Percentiles rank a stretch among this genome's conserved stretches.
These are phyloP conservation scores for Aspergillaceae sp. DNA, from an alignment of 2,329 filamentous ascomycete species.

Conservation along the genomic window DNA sequence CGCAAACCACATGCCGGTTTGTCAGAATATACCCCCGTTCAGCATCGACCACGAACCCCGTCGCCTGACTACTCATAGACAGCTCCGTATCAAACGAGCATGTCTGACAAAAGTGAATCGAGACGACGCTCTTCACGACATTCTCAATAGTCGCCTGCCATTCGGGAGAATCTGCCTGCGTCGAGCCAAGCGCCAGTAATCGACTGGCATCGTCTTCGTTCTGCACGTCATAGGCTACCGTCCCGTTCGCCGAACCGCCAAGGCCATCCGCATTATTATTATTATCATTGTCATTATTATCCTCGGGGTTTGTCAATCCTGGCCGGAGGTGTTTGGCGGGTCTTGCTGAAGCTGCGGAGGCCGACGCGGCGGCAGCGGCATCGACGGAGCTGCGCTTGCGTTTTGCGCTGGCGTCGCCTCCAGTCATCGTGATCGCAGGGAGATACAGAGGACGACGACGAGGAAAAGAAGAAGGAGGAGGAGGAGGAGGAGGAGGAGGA, in stretches of 20 bases:
- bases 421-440: slow-evolving; percentile 43
- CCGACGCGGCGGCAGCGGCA: background rate
- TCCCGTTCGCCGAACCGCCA: slow-evolving; percentile 29
- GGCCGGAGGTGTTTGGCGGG: slow-evolving; percentile 42
- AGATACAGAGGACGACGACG: background rate
- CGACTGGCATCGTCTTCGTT: slow-evolving; percentile 40
- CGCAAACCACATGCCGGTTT: slow-evolving; percentile 86
- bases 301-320: slow-evolving; percentile 36
- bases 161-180: slow-evolving; percentile 61
- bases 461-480: background rate
- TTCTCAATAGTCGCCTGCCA: slow-evolving; percentile 95
- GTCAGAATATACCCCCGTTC: slow-evolving; percentile 83
- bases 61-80: slow-evolving; percentile 88
- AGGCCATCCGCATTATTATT: no score
- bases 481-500: background rate
- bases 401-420: slow-evolving; percentile 42
- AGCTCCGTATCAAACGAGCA: slow-evolving; percentile 97
- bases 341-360: slow-evolving; percentile 38
- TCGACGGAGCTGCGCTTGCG: slow-evolving; percentile 46
- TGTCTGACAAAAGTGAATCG: slow-evolving; percentile 98
- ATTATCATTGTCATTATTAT: background rate
- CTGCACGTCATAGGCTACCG: slow-evolving; percentile 34
- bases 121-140: slow-evolving; percentile 90
- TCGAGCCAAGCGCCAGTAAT: slow-evolving; percentile 39
- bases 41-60: slow-evolving; percentile 94